phyloP scores from a whole-genome alignment of 2,329 filamentous ascomycete genomes.

The Colletotrichum tropicale region DNA sequence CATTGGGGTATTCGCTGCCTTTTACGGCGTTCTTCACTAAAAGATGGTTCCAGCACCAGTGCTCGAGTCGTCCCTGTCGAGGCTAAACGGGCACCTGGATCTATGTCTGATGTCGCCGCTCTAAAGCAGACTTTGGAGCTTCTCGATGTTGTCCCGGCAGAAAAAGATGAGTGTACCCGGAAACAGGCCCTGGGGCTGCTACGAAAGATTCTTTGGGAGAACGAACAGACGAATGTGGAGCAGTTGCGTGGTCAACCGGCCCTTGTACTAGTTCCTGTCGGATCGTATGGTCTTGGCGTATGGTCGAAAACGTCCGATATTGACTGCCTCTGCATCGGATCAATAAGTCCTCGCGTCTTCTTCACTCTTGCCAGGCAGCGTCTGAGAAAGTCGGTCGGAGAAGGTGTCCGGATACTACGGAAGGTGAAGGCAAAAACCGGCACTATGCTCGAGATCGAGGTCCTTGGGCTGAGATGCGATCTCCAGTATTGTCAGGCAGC shows the following conservation, averaged over 20 bases:
- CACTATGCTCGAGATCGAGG: constrained; percentile 67
- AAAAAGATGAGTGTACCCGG: constrained; percentile 45
- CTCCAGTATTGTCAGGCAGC: constrained; percentile 67
- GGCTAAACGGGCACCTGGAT: constrained; percentile 29
- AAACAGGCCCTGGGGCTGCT: constrained; percentile 50
- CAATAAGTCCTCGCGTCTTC: constrained; percentile 64
- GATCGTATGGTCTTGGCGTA: constrained; percentile 67
- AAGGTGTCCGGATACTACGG: constrained; percentile 56
- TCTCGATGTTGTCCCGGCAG: constrained; percentile 49
- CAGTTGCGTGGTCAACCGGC: constrained; percentile 24
- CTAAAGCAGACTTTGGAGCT: constrained; percentile 42
- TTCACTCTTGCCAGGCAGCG: constrained; percentile 63
- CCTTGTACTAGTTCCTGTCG: constrained; percentile 64
- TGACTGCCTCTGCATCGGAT: constrained; percentile 69
- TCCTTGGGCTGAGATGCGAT: constrained; percentile 64
- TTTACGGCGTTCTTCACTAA: constrained; percentile 25
- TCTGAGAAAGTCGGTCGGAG: constrained; percentile 48
- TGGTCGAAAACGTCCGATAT: constrained; percentile 67
- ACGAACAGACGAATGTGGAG: constrained; percentile 17
- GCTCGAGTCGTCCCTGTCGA: constrained; percentile 35
- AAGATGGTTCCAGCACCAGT: neutral
- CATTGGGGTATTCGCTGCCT: constrained; percentile 63
- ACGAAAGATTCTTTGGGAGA: constrained; percentile 43
- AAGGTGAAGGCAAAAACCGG: constrained; percentile 63
- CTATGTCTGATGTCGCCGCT: constrained; percentile 33